Percentiles rank a stretch among this genome's conserved stretches.
Conservation (phyloP, 202 grass and related monocot genomes). For the Elaeis oleifera region DNA sequence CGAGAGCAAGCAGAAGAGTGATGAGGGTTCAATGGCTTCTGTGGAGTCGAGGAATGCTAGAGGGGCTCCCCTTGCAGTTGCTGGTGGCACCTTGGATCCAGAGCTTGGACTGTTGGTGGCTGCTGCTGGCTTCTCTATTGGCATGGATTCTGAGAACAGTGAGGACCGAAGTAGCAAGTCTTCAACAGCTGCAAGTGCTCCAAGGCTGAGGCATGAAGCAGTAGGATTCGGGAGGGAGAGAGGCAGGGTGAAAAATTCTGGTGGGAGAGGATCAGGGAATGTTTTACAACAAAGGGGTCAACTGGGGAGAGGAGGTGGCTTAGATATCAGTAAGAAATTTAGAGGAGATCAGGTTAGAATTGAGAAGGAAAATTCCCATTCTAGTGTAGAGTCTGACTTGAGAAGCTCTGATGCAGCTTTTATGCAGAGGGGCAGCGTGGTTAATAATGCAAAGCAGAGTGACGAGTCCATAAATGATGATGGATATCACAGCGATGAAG, state of each 20-base stretch:
- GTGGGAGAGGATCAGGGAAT: slow-evolving; percentile 25
- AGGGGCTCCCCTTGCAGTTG: neutral
- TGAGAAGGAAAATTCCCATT: neutral
- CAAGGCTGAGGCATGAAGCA: slow-evolving; percentile 1
- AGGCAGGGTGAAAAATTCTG: neutral
- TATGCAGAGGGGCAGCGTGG: neutral
- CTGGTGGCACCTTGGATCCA: neutral
- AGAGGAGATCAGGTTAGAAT: too few species aligned
- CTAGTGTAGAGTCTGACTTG: slow-evolving; percentile 34
- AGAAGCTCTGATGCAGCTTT: slow-evolving; percentile 34
- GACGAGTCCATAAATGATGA: slow-evolving; percentile 35
- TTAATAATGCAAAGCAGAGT: slow-evolving; percentile 17
- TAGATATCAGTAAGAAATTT: too few species aligned
- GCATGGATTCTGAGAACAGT: slow-evolving; percentile 20
- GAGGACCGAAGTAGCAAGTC: slow-evolving; percentile 18
- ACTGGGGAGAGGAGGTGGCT: slow-evolving; percentile 3
- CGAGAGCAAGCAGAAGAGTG: slow-evolving; percentile 9
- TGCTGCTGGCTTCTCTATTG: slow-evolving; percentile 30
- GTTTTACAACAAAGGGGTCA: neutral
- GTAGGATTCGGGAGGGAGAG: slow-evolving; percentile 11
- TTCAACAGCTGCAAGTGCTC: slow-evolving; percentile 9
- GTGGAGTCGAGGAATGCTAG: slow-evolving; percentile 3
- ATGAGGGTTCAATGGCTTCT: slow-evolving; percentile 9
- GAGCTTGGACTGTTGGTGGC: slow-evolving; percentile 31
- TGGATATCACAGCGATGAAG: slow-evolving; percentile 35